Conservation (phyloP, 371 early-diverging fungal genomes). For the Mortierella sp. region DNA sequence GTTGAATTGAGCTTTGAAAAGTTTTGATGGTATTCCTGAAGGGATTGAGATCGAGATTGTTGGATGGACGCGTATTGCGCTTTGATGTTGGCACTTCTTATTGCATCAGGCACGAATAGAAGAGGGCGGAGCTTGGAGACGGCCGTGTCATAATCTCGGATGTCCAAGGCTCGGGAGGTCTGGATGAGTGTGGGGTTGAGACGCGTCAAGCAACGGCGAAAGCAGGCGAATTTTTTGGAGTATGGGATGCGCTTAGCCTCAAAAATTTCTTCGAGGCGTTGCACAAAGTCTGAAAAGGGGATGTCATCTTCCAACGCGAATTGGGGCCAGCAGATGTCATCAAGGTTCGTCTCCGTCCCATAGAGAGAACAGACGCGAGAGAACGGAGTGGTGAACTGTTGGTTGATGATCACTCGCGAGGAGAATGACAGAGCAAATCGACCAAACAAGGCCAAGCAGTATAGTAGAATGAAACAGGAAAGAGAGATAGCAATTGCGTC, state of each 20-base stretch:
- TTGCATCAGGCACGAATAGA: background rate
- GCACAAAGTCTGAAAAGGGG: constrained; percentile 4
- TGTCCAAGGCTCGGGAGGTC: constrained; percentile 4
- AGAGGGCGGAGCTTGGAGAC: constrained; percentile 1
- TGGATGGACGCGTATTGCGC: constrained; percentile 8
- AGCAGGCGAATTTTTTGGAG: constrained; percentile 15
- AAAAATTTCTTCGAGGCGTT: constrained; percentile 4
- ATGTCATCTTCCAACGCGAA: constrained; percentile 9
- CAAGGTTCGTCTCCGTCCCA: background rate
- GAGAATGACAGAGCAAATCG: background rate
- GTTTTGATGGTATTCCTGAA: background rate
- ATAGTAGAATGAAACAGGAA: background rate
- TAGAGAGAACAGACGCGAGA: background rate
- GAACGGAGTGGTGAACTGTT: background rate
- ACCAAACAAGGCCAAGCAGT: background rate
- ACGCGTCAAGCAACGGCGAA: constrained; percentile 10
- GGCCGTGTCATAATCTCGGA: constrained; percentile 4
- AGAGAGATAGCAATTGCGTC: background rate
- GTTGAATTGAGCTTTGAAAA: background rate
- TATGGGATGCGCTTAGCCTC: background rate
- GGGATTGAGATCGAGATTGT: constrained; percentile 1
- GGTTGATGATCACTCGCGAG: background rate
- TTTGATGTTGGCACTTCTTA: background rate
- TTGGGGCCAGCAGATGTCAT: constrained; percentile 15
- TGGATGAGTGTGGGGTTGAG: background rate